Conservation (phyloP, 208 protist genomes). For the Porcisia deanei region DNA sequence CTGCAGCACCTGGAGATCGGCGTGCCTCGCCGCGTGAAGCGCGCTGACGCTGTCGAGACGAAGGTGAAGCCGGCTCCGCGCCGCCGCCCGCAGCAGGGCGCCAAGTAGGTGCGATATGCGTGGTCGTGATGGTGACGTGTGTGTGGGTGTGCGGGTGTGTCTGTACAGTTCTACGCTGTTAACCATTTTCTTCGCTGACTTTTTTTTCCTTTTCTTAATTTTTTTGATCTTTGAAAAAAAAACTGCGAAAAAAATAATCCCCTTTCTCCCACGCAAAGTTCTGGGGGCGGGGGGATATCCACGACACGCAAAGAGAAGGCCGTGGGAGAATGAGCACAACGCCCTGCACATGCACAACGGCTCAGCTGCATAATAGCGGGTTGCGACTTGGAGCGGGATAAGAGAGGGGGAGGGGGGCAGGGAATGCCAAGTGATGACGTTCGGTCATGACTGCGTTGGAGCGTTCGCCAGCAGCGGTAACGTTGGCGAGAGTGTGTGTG, state of each 20-base stretch:
- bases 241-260: too few species aligned
- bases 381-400: background rate
- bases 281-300: background rate
- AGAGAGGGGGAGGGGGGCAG: background rate
- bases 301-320: background rate
- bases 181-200: too few species aligned
- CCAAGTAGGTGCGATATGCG: constrained; percentile 16
- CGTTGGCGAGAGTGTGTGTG: background rate
- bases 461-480: background rate
- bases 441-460: background rate
- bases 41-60: constrained; percentile 88
- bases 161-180: too few species aligned
- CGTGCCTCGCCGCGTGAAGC: constrained; percentile 77
- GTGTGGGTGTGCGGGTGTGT: too few species aligned
- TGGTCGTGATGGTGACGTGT: too few species aligned
- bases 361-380: background rate
- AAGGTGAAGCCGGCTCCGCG: constrained; percentile 99
- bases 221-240: background rate
- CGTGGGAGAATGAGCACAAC: background rate
- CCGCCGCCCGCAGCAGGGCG: constrained; percentile 98
- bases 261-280: too few species aligned
- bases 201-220: background rate
- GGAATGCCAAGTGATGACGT: background rate
- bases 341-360: background rate
- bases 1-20: constrained; percentile 85